phyloP scores from a whole-genome alignment of 805 yeast genomes.

The Yamadazyma phyllophila region DNA sequence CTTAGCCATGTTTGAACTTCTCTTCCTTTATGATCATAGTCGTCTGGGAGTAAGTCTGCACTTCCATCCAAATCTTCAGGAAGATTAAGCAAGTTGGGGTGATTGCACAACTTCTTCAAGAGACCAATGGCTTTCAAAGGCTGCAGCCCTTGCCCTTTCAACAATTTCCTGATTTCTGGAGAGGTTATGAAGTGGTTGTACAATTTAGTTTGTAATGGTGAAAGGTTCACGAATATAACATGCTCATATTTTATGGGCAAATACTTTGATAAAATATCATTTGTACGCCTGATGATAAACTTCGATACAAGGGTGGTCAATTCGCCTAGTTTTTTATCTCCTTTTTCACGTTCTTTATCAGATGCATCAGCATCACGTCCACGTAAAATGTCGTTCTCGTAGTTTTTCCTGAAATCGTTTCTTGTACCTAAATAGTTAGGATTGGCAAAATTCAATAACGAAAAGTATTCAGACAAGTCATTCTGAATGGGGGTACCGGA shows the following conservation, averaged over 20 bases:
- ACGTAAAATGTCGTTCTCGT: constrained; percentile 71
- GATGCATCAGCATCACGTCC: constrained; percentile 91
- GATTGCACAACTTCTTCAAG: constrained; percentile 88
- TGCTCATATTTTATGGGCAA: constrained; percentile 95
- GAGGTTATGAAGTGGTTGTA: constrained; percentile 76
- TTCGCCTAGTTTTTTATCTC: constrained; percentile 67
- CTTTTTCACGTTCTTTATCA: constrained; percentile 68
- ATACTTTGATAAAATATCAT: constrained; percentile 90
- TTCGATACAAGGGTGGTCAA: constrained; percentile 75
- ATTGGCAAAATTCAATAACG: constrained; percentile 86
- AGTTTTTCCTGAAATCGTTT: constrained; percentile 78
- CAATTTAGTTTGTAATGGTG: constrained; percentile 70
- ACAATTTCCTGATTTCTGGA: constrained; percentile 66
- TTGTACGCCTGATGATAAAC: constrained; percentile 91
- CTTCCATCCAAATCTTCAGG: constrained; percentile 77
- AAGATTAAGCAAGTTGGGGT: constrained; percentile 79
- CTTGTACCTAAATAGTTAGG: constrained; percentile 90
- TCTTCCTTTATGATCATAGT: constrained; percentile 62
- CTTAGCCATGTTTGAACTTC: constrained; percentile 79
- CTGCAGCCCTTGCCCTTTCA: constrained; percentile 72
- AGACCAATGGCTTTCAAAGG: constrained; percentile 88
- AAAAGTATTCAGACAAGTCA: constrained; percentile 90
- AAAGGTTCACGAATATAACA: constrained; percentile 85
- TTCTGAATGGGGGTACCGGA: constrained; percentile 98
- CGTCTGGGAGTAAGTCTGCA: constrained; percentile 67